A percentile compares a stretch with the other conserved stretches of the same genome.
phyloP scores from a whole-genome alignment of 108 stramenopile genomes.

The Craspedostauros australis region DNA sequence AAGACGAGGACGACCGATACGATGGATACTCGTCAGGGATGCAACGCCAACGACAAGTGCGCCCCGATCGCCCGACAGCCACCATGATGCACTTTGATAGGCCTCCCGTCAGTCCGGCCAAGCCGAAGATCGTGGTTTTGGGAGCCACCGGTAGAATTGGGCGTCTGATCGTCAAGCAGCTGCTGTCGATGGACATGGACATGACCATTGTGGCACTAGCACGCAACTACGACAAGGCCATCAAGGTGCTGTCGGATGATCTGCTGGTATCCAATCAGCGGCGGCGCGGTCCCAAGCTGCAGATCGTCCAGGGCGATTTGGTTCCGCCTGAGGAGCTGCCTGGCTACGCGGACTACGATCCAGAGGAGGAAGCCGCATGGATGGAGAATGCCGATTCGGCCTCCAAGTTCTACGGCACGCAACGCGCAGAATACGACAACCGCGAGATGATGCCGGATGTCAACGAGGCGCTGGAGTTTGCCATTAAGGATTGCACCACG shows the following conservation, averaged over 20 bases:
- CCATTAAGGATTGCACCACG: constrained; percentile 42
- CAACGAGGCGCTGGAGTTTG: constrained; percentile 46
- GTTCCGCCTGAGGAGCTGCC: constrained; percentile 45
- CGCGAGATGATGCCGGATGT: constrained; percentile 19
- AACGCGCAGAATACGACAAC: constrained; percentile 35
- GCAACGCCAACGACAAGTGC: too few relatives aligned
- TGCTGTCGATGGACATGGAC: constrained; percentile 38
- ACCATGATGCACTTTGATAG: too few relatives aligned
- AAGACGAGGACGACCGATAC: too few relatives aligned
- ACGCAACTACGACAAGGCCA: constrained; percentile 45
- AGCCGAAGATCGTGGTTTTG: constrained; percentile 56
- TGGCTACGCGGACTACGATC: constrained; percentile 18
- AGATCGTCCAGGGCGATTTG: constrained; percentile 52
- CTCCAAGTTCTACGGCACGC: constrained; percentile 27
- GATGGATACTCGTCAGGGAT: too few relatives aligned
- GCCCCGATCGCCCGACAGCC: too few relatives aligned
- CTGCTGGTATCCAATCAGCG: constrained; percentile 6
- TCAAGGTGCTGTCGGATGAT: constrained; percentile 47
- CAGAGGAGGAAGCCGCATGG: constrained; percentile 22
- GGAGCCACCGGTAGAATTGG: constrained; percentile 64
- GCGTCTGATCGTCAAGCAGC: constrained; percentile 40
- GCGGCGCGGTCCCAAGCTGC: constrained; percentile 37
- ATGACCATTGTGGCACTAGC: constrained; percentile 66
- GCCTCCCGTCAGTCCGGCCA: too few relatives aligned
- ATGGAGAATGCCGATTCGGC: constrained; percentile 30